Evolutionary conservation across 805 yeast genomes (phyloP).

Genomic region (Nakazawaea populi): DNA sequence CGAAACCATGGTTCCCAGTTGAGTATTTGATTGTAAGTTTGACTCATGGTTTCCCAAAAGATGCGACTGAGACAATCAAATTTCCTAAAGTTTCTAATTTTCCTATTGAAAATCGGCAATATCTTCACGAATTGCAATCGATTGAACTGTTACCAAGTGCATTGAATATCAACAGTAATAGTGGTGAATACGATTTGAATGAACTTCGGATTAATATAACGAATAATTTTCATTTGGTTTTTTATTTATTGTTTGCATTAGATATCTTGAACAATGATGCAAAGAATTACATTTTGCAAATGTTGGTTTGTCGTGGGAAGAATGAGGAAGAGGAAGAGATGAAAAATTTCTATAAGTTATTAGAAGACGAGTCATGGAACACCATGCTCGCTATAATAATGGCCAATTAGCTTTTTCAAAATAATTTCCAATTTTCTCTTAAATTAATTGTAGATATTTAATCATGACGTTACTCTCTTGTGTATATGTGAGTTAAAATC

Average conservation of each 20-base stretch:
- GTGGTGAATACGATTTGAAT: slow-evolving; percentile 22
- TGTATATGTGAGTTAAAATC: too few species aligned
- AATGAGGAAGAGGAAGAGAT: slow-evolving; percentile 12
- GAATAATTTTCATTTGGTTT: slow-evolving; percentile 74
- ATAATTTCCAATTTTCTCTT: too few species aligned
- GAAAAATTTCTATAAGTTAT: slow-evolving; percentile 30
- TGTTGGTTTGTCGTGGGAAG: slow-evolving; percentile 25
- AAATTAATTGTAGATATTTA: too few species aligned
- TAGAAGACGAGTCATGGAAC: slow-evolving; percentile 77
- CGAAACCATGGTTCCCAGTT: slow-evolving; percentile 91
- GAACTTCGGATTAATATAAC: slow-evolving; percentile 25
- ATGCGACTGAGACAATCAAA: slow-evolving; percentile 31
- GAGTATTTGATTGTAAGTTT: slow-evolving; percentile 81
- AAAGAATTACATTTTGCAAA: slow-evolving; percentile 38
- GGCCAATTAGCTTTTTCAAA: neutral
- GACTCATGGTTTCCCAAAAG: slow-evolving; percentile 87
- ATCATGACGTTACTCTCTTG: too few species aligned
- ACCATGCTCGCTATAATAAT: slow-evolving; percentile 53
- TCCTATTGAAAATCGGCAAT: slow-evolving; percentile 77
- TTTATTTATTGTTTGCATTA: slow-evolving; percentile 44
- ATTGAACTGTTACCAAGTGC: slow-evolving; percentile 46
- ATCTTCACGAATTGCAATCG: slow-evolving; percentile 70
- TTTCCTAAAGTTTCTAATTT: slow-evolving; percentile 44
- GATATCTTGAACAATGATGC: slow-evolving; percentile 57
- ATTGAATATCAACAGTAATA: slow-evolving; percentile 27